Evolutionary conservation across 345 rosid genomes (phyloP), one percentile per base, ranked within the genome.

Genomic region (Erucastrum elatum): DNA sequence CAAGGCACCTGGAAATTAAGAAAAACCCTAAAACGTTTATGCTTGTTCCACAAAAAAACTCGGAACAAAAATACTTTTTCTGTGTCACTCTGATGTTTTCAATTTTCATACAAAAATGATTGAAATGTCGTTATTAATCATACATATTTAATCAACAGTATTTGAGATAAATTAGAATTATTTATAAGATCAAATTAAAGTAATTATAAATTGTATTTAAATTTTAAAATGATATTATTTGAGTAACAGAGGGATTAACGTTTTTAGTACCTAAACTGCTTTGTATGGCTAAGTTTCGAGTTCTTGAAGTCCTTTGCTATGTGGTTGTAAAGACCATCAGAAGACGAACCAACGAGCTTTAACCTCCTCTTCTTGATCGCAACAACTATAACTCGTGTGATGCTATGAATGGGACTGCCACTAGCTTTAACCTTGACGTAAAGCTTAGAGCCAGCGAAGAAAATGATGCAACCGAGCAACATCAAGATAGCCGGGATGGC

Each of bases 391-490:
- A 88, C 94, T 6, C 83, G 86, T 2, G 76, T 78, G 3, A 90
- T 82, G 69, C 91, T 86, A 9, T 87, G 85, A 75, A 90, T 75
- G 7, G 95, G 97, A 81, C 97, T 90, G 3, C 97, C 93, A 6
- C 79, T 86, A 13, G 95, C 87, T 64, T 84, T 81, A 37, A 92
- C 92, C 65, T 81, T 88, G 68, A 92, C 97, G 64, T 92, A 92
- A 4, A 92, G 80, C 63, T 86, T 90, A 2, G 97, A 84, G 8
- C 95, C 95, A 70, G 66, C 49, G 67, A 87, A 90, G 84, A 71
- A 90, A 21, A 91, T 78, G 2, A 66, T 87, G 16, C 89, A 84
- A 0, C 94, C 88, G 25, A 90, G 64, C 13, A 91, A 66, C 97
- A 90, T 90, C 15, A 91, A 77, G 65, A 82, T 37, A 27, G 97